A percentile compares a stretch with the other conserved stretches of the same genome.
Conservation (phyloP, 345 rosid species). For the Sapria himalayana region DNA sequence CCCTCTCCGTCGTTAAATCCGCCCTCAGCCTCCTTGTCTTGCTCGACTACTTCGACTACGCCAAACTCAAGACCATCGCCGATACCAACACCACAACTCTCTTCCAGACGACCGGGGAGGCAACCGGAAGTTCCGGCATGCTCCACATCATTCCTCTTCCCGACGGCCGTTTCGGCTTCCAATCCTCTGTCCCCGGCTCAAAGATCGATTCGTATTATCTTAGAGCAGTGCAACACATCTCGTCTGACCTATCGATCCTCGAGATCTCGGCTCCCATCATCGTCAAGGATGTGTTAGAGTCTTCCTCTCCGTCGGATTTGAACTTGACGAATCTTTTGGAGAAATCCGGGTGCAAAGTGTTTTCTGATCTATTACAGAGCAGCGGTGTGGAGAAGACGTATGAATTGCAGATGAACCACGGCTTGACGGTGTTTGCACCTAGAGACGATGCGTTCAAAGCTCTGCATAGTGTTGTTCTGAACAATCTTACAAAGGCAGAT, state of each 20-base stretch:
- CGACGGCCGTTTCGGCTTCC: constrained; percentile 76
- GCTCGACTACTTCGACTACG: constrained; percentile 66
- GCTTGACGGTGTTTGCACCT: constrained; percentile 76
- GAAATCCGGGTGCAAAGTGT: constrained; percentile 77
- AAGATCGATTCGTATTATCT: constrained; percentile 59
- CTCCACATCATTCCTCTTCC: constrained; percentile 72
- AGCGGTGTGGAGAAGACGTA: constrained; percentile 70
- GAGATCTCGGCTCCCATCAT: constrained; percentile 53
- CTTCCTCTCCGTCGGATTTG: constrained; percentile 37
- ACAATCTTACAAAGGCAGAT: constrained; percentile 52
- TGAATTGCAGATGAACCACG: constrained; percentile 36
- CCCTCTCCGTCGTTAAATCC: constrained; percentile 55
- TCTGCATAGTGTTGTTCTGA: constrained; percentile 43
- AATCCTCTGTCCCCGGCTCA: constrained; percentile 62
- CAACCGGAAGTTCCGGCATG: constrained; percentile 62
- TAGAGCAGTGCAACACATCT: constrained; percentile 54
- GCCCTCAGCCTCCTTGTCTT: constrained; percentile 54
- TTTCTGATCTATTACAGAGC: constrained; percentile 29
- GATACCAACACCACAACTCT: constrained; percentile 64
- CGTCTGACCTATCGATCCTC: constrained; percentile 64
- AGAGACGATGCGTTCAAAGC: constrained; percentile 77
- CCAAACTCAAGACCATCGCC: constrained; percentile 63
- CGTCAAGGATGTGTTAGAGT: constrained; percentile 37
- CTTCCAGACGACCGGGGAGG: constrained; percentile 83
- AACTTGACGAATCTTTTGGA: constrained; percentile 63